Evolutionary conservation across 208 protist genomes (phyloP), one percentile per base, ranked within the genome.

Genomic region (Acanthamoeba triangularis): DNA sequence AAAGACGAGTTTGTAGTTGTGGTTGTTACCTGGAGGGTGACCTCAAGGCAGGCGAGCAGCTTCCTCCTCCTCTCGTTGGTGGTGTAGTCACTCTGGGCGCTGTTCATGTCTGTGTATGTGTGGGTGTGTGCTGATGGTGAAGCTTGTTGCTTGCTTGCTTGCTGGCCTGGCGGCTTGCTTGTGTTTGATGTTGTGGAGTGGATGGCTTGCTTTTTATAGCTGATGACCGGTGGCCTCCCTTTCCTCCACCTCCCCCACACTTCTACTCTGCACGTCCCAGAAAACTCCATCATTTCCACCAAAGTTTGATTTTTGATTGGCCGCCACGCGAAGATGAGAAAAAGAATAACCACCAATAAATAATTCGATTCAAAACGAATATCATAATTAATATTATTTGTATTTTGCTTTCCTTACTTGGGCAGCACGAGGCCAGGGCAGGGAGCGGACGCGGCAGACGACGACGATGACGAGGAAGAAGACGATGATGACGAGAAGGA

Each of bases 41-140:
- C 76, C 76, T 85, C 76, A 6, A 85, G 41, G 47, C 76, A 85
- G 41, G 7, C 41, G 28, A 85, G 76, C 13, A 85, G 76, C 4
- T 6, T 28, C 41, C 76, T 85, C 30, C 76, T 85, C 44, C 76
- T 85, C 30, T 47, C 44, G 11, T 85, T 78, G 69, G 30, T 25
- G 30, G n/a, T 44, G 69, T 35, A 6, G 69, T 78, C 69, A 41
- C 23, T 78, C 37, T 41, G 37, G 37, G 37, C 37, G 30, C 65
- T 72, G 33, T 25, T 78, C 33, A 78, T 78, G 69, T 78, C 18
- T 78, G 69, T 44, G 25, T 18, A 37, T 37, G 13, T 78, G 69
- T 44, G 44, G 69, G 5, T 78, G n/a, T n/a, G n/a, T n/a, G 33
- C 37, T 44, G 69, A 35, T 78, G 30, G 13, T 16, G n/a, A n/a